Evolutionary conservation across 2,329 filamentous ascomycete genomes (phyloP), one percentile per base, ranked within the genome.

Genomic region (Monosporascus sp.): DNA sequence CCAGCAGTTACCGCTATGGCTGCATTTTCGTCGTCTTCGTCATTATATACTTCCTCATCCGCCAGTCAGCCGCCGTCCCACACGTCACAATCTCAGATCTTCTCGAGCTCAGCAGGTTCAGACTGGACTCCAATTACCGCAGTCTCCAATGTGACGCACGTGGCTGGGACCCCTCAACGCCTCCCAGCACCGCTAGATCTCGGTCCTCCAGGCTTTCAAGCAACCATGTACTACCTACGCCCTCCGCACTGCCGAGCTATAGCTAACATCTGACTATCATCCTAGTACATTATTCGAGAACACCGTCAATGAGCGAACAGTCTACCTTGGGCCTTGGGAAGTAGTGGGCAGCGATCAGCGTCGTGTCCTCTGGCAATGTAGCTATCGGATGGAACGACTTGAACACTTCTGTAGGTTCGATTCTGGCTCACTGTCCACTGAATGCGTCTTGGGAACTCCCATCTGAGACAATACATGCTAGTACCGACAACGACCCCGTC

Each of bases 281-380:
- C 20, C 47, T 20, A 80, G 77, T 69, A 74, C 70, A 46, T 70
- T 80, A n/a, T 79, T 75, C 54, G 75, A 78, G 58, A 72, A 75
- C 48, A 78, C 76, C 6, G 61, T 71, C 37, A 70, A 75, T 59
- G 76, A 80, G 60, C 71, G 70, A 47, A 77, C 76, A 14, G 68
- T 80, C 46, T 79, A 79, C 55, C 70, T 80, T 7, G 77, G 77
- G n/a, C 77, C 77, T 5, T 80, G 76, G 77, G 75, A 79, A 60
- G 70, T 79, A 37, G 67, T 77, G 39, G 73, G 73, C 42, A 70
- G 71, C 39, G 74, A 76, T 54, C 71, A 73, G 34, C 75, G 76
- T 48, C 74, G 76, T 41, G 68, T 80, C n/a, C 63, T 76, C 39
- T 80, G 77, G 77, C 76, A 77, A 58, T 77, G 77, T 56, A 78